These are phyloP conservation scores for Apiospora malaysiana DNA, from an alignment of 2,329 filamentous ascomycete genomes.

Conservation along the genomic window DNA sequence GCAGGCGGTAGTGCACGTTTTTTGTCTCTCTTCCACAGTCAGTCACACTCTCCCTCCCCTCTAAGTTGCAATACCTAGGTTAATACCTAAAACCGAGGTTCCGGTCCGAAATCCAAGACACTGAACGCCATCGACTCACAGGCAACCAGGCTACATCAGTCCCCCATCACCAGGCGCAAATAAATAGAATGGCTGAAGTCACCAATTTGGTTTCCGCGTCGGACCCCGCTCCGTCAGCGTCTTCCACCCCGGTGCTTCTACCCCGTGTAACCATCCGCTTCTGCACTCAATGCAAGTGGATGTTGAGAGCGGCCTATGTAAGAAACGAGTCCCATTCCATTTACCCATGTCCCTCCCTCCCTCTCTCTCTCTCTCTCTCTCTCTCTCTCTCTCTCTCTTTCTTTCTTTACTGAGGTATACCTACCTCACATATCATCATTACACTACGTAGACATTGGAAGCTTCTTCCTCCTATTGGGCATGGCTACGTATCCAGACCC, in stretches of 20 bases:
- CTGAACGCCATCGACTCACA: background rate
- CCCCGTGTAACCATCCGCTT: conserved; percentile 84
- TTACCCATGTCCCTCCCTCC: background rate
- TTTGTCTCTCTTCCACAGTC: background rate
- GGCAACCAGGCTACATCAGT: too few species aligned
- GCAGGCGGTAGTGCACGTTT: background rate
- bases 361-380: too few species aligned
- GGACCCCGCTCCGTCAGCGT: conserved; percentile 2
- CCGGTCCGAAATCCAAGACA: background rate
- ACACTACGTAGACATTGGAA: background rate
- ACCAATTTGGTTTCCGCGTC: background rate
- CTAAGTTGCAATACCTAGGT: background rate
- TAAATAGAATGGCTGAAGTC: background rate
- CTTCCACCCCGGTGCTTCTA: conserved; percentile 46
- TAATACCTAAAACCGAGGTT: too few species aligned
- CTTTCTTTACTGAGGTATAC: background rate
- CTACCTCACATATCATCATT: background rate
- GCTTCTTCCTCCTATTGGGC: background rate
- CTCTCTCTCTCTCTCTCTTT: too few species aligned
- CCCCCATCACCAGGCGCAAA: background rate
- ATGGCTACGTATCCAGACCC: background rate
- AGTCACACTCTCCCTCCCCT: background rate
- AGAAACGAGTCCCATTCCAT: conserved; percentile 35
- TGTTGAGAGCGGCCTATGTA: conserved; percentile 86
- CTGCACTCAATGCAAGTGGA: conserved; percentile 95